Percentiles rank a stretch among this genome's conserved stretches.
Evolutionary conservation across 2,329 filamentous ascomycete genomes (phyloP).

Genomic region (Ceratocystiopsis brevicomis): DNA sequence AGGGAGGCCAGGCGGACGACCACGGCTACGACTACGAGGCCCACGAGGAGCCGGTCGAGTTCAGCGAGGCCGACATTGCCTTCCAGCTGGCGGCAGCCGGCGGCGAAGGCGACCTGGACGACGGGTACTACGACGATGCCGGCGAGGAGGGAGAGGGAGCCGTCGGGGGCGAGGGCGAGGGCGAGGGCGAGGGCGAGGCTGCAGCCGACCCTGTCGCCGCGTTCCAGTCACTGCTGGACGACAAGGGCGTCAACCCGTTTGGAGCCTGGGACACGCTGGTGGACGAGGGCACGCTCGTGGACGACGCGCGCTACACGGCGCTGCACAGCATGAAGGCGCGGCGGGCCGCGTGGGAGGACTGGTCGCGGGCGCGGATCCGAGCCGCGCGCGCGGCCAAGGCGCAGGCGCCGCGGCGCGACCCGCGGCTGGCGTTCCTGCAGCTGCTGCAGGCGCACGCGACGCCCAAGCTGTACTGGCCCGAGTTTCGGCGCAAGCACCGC

Average conservation of each 20-base stretch:
- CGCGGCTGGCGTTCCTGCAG: slow-evolving; percentile 60
- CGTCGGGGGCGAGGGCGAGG: slow-evolving; percentile 49
- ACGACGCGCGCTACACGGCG: slow-evolving; percentile 74
- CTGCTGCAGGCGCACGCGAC: slow-evolving; percentile 70
- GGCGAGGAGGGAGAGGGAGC: slow-evolving; percentile 62
- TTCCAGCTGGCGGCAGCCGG: slow-evolving; percentile 77
- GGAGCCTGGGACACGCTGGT: slow-evolving; percentile 81
- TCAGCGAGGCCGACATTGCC: slow-evolving; percentile 86
- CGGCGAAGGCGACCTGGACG: slow-evolving; percentile 51
- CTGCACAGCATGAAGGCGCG: slow-evolving; percentile 64
- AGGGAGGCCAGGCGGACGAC: slow-evolving; percentile 28
- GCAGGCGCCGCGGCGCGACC: slow-evolving; percentile 63
- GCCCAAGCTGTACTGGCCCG: slow-evolving; percentile 89
- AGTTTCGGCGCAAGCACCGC: slow-evolving; percentile 82
- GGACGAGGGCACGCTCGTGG: slow-evolving; percentile 61
- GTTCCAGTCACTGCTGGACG: slow-evolving; percentile 73
- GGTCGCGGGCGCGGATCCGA: slow-evolving; percentile 62
- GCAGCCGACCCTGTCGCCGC: slow-evolving; percentile 58
- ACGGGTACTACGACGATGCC: slow-evolving; percentile 59
- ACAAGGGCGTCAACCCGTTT: slow-evolving; percentile 68
- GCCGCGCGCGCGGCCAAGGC: slow-evolving; percentile 52
- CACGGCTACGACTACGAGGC: slow-evolving; percentile 23
- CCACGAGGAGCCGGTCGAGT: slow-evolving; percentile 44
- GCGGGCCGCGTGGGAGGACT: slow-evolving; percentile 66
- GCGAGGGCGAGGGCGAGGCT: slow-evolving; percentile 50